phyloP scores from a whole-genome alignment of 768 basidiomycete species.

The Cubamyces sp. region DNA sequence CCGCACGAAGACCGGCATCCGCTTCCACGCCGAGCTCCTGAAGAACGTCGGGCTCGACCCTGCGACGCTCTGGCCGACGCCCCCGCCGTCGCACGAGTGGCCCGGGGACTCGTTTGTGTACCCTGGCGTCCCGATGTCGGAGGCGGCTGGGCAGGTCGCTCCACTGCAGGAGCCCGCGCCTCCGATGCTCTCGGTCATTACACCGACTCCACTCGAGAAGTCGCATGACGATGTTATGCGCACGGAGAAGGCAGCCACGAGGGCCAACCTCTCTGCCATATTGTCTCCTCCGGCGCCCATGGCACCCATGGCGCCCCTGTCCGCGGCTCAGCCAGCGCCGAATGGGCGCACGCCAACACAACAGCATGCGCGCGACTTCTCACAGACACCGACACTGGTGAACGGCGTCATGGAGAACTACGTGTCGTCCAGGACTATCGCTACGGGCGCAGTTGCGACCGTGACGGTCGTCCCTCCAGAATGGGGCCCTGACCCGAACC shows the following conservation, averaged over 20 bases:
- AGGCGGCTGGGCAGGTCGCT: not conserved
- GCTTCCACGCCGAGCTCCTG: constrained; percentile 39
- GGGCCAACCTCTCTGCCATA: not conserved
- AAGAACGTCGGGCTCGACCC: constrained; percentile 38
- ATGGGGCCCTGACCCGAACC: constrained; percentile 10
- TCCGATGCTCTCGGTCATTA: constrained; percentile 18
- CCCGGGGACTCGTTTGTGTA: constrained; percentile 9
- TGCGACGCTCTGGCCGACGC: constrained; percentile 31
- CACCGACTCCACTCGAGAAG: constrained; percentile 27
- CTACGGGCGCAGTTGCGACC: too few species aligned
- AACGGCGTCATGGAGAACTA: constrained; percentile 6
- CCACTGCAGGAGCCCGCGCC: not conserved
- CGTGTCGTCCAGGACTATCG: not conserved
- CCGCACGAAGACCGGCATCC: constrained; percentile 51
- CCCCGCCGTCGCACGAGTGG: constrained; percentile 21
- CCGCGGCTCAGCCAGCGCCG: not conserved
- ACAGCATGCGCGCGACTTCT: constrained; percentile 13
- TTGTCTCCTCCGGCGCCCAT: not conserved
- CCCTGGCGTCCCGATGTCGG: not conserved
- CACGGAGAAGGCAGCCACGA: constrained; percentile 4
- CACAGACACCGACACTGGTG: constrained; percentile 10
- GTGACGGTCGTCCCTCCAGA: not conserved
- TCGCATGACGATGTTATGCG: constrained; percentile 4
- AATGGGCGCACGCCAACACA: not conserved
- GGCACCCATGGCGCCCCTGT: not conserved